Evolutionary conservation across 306 rosid species (phyloP).

Genomic region (Cucumis sativus): DNA sequence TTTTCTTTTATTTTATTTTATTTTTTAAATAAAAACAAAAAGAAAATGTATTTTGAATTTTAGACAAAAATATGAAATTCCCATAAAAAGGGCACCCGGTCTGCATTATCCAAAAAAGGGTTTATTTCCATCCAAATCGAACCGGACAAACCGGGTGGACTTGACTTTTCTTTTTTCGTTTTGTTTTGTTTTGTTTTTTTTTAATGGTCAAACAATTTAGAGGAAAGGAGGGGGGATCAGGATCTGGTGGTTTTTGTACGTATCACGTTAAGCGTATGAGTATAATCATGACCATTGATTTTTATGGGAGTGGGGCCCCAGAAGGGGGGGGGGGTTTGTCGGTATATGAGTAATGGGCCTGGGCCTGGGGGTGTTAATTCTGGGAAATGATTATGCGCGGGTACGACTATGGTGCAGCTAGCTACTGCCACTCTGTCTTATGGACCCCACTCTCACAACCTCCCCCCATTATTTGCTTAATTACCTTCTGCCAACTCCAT

Average conservation of each 20-base stretch:
- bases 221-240: neutral
- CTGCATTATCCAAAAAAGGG: neutral
- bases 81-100: conserved; percentile 1
- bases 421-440: neutral
- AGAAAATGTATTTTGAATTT: neutral
- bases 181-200: neutral
- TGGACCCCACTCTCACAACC: conserved; percentile 5
- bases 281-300: neutral
- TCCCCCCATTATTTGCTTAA: neutral
- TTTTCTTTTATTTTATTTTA: no score
- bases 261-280: conserved; percentile 1
- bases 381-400: conserved; percentile 2
- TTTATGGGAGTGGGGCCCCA: neutral
- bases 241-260: neutral
- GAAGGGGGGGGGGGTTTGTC: neutral
- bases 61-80: neutral
- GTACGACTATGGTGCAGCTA: conserved; percentile 2
- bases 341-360: conserved; percentile 1
- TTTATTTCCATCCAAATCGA: neutral
- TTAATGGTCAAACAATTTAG: neutral
- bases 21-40: no score
- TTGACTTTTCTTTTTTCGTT: neutral
- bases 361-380: neutral
- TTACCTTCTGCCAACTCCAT: neutral
- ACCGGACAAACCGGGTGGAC: conserved; percentile 9